A percentile compares a stretch with the other conserved stretches of the same genome.
These are phyloP conservation scores for Malania oleifera DNA, from an alignment of 164 flowering plant genomes.

Conservation along the genomic window DNA sequence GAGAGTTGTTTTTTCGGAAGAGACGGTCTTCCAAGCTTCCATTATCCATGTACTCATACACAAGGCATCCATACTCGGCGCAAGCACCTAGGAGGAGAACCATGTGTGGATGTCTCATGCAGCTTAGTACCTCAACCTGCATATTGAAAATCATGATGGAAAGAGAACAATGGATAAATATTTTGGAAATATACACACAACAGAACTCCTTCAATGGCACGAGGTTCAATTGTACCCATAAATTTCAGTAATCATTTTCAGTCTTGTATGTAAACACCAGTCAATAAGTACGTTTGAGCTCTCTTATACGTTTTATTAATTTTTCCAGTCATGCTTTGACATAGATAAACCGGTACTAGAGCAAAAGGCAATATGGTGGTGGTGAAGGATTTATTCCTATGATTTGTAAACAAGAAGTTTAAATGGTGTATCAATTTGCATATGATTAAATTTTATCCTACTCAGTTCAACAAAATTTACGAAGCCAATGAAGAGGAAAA, in stretches of 20 bases:
- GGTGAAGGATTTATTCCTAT: too few species aligned
- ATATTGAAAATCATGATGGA: neutral
- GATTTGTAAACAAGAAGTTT: too few species aligned
- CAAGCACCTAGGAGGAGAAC: slow-evolving; percentile 62
- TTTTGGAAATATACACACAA: neutral
- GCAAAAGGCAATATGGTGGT: too few species aligned
- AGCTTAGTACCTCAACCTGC: slow-evolving; percentile 50
- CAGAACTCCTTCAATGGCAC: neutral
- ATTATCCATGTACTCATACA: slow-evolving; percentile 57
- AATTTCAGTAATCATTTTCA: neutral
- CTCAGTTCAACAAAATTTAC: too few species aligned
- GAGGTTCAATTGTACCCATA: too few species aligned
- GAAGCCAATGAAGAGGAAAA: too few species aligned
- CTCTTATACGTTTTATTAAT: too few species aligned
- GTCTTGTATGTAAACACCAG: neutral
- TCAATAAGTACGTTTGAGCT: neutral
- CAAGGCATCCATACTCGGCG: slow-evolving; percentile 56
- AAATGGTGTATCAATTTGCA: too few species aligned
- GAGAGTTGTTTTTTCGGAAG: slow-evolving; percentile 35
- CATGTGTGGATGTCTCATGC: slow-evolving; percentile 62
- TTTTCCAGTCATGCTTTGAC: too few species aligned
- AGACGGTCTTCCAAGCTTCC: slow-evolving; percentile 63
- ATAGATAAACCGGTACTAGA: too few species aligned
- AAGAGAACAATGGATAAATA: neutral
- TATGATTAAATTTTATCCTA: too few species aligned